Evolutionary conservation across 306 rosid species (phyloP), one percentile per base, ranked within the genome.

Genomic region (Dryas octopetala): DNA sequence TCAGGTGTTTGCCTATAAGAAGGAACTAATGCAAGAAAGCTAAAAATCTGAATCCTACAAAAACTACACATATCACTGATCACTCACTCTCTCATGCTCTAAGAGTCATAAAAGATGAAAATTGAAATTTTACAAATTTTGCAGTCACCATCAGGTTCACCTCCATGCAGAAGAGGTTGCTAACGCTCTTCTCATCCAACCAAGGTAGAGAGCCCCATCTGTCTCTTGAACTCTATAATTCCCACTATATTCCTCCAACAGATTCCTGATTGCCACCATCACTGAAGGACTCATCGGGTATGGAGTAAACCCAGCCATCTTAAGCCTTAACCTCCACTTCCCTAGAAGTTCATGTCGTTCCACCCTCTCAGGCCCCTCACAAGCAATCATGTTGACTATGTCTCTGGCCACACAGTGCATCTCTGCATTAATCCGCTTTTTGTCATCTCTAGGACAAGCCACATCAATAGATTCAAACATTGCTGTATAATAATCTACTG

Each of bases 321-420:
- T 74, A 74, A 96, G 86, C 78, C 99, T 96, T 71, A 58, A 70
- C 81, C 66, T 88, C 99, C 99, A 96, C 79, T 96, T 96, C 10
- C 92, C 91, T 0, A 85, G 83, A 49, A 70, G 88, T 76, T 96
- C 99, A 59, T 96, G 99, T 47, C 99, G 85, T 74, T 96, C 99
- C 52, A 96, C 92, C 76, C 99, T 88, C 74, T 96, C 98, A 28
- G 62, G 53, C 4, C 87, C 92, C 74, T 96, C 99, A 60, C 99
- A 96, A 63, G 99, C 99, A 77, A 90, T 79, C 93, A 96, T 88
- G 88, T 90, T 96, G 14, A 96, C 99, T 17, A 96, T 90, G 79
- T 96, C 99, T 1, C 98, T 84, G 23, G 99, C 99, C 62, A 96
- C 89, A 1, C 99, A 96, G 45, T 92, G 87, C 76, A 88, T 93